Base-by-base conservation (phyloP, 345 rosid genomes). In the Eucalyptus tenuipes region DNA sequence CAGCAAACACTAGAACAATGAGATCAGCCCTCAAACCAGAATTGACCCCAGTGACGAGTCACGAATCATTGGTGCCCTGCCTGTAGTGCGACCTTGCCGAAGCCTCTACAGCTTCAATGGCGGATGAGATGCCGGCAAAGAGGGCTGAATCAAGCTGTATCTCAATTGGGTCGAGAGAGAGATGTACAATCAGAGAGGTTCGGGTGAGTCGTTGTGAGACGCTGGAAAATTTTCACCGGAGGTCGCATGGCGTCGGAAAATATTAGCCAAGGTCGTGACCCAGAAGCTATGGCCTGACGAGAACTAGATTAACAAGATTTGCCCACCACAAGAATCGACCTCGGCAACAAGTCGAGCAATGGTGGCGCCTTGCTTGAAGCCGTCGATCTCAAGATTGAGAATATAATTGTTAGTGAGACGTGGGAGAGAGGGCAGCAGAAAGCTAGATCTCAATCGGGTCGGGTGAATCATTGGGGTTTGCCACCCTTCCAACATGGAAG, bases 191-290 rank as follows among this genome's bases (percentile, higher is more conserved):
- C 13, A 2, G 64, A 57, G 53, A 50, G 53, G 22, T 50, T 50
- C 7, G 53, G 0, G 53, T 50, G 8, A 0, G 4, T 50, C 22
- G 1, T 16, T 1, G 4, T 22, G 29, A 57, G 29, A 57, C 4
- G 13, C 13, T 10, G 64, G 64, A 57, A 11, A 57, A 10, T 24
- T 25, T 24, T 57, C 22, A 7, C 53, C 22, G 4, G 3, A 50
- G 20, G 64, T 25, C 7, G n/a, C 13, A 3, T 2, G 64, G 4
- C 2, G 4, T 27, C 4, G 6, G 64, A 57, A 57, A 57, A 27
- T n/a, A 3, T 50, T 57, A 57, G 64, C 64, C 29, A 57, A 11
- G 64, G 4, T 57, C 57, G 25, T 4, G 25, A 52, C 57, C 8
- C 10, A 10, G 64, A 57, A 25, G 64, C 64, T 57, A 57, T 10